Conservation (phyloP, 371 early-diverging fungal species). For the Apophysomyces sp. region DNA sequence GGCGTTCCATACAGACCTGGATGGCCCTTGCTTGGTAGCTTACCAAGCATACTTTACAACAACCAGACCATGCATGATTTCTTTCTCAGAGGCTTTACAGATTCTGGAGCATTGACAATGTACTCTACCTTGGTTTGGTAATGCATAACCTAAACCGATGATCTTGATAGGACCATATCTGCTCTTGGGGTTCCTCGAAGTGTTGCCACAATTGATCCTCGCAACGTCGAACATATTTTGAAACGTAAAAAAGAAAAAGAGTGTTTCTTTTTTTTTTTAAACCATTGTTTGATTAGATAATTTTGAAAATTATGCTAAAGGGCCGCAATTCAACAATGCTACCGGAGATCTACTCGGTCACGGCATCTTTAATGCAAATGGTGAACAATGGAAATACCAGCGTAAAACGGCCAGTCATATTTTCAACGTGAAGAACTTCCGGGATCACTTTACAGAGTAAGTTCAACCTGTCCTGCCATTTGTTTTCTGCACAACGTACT, state of each 20-base stretch:
- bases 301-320: constrained; percentile 55
- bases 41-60: constrained; percentile 20
- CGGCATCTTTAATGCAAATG: constrained; percentile 69
- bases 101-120: constrained; percentile 15
- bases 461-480: background rate
- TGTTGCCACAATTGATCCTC: constrained; percentile 28
- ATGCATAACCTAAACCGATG: background rate
- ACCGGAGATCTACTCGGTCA: constrained; percentile 53
- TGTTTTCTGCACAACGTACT: background rate
- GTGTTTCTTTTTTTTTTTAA: too few species aligned
- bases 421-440: constrained; percentile 65
- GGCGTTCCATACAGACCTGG: constrained; percentile 24
- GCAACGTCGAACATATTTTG: constrained; percentile 25
- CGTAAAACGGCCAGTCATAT: constrained; percentile 62
- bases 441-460: constrained; percentile 50
- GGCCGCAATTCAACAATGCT: constrained; percentile 27
- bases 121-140: constrained; percentile 2
- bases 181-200: constrained; percentile 25
- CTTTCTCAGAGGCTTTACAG: constrained; percentile 1
- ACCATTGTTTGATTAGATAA: too few species aligned
- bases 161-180: constrained; percentile 19
- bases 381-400: constrained; percentile 58
- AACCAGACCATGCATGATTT: constrained; percentile 22
- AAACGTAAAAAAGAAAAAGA: constrained; percentile 3
- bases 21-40: constrained; percentile 28